Percentiles rank a stretch among this genome's conserved stretches.
These are phyloP conservation scores for Staphylotrichum longicolle DNA, from an alignment of 495 filamentous ascomycete species.

Conservation along the genomic window DNA sequence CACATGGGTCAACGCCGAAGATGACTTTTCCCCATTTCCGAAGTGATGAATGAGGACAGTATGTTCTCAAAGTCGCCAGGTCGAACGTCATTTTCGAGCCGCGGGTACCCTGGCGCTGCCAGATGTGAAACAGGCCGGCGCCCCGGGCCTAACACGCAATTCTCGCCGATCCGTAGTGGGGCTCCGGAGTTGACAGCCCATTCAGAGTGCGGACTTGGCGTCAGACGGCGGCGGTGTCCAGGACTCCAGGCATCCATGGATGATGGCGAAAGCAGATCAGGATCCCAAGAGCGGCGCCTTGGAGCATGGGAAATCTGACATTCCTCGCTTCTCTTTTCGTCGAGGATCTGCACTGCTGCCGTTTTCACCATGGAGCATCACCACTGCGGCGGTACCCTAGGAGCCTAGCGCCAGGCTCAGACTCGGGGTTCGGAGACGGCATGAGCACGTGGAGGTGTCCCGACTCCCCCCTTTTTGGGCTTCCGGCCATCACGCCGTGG, in stretches of 20 bases:
- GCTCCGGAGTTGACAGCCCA: constrained; percentile 14
- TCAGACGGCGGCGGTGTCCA: constrained; percentile 3
- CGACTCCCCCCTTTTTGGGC: background rate
- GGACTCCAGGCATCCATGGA: background rate
- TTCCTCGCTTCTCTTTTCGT: background rate
- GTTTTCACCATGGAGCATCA: constrained; percentile 17
- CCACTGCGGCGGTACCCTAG: background rate
- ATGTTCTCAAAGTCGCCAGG: too few relatives aligned
- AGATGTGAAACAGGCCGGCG: constrained; percentile 14
- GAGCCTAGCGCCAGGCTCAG: background rate
- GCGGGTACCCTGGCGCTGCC: constrained; percentile 10
- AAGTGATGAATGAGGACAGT: too few relatives aligned
- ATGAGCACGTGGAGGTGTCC: constrained; percentile 9
- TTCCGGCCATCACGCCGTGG: background rate
- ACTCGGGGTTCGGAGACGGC: background rate
- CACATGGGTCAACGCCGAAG: too few relatives aligned
- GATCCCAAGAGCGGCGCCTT: background rate
- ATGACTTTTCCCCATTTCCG: too few relatives aligned
- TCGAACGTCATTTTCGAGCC: constrained; percentile 5
- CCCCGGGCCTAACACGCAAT: constrained; percentile 25
- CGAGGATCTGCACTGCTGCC: constrained; percentile 13
- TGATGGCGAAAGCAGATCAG: constrained; percentile 13
- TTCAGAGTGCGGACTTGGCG: background rate
- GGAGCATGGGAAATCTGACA: background rate
- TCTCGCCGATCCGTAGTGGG: constrained; percentile 20